Percentiles rank a stretch among this genome's conserved stretches.
Conservation (phyloP, 192 early-diverging fungal genomes). For the Funneliformis geosporum region DNA sequence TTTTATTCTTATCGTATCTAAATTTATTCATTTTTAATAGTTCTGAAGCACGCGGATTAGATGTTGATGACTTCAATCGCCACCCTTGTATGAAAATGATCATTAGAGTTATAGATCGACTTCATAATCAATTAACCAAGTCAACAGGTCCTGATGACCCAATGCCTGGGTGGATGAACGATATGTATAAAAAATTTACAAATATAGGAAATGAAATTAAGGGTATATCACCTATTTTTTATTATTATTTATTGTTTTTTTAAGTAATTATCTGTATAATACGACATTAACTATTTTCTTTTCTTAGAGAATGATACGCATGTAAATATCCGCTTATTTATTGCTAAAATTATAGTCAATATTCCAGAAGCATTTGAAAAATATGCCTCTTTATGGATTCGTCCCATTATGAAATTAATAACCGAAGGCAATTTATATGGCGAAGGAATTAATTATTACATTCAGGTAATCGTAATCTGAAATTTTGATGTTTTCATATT, state of each 20-base stretch:
- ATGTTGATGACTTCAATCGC: constrained; percentile 55
- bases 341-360: constrained; percentile 70
- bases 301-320: constrained; percentile 40
- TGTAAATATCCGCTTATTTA: constrained; percentile 60
- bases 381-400: constrained; percentile 61
- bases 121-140: constrained; percentile 49
- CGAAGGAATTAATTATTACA: constrained; percentile 67
- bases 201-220: constrained; percentile 37
- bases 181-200: constrained; percentile 52
- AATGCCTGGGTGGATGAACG: constrained; percentile 70
- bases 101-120: constrained; percentile 53
- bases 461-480: constrained; percentile 51
- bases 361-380: constrained; percentile 61
- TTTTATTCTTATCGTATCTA: neutral
- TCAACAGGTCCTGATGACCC: constrained; percentile 33
- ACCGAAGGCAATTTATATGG: constrained; percentile 54
- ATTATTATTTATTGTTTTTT: neutral
- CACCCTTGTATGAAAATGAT: constrained; percentile 69
- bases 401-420: constrained; percentile 56
- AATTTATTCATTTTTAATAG: neutral
- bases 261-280: neutral
- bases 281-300: neutral
- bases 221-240: neutral
- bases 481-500: neutral
- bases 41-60: constrained; percentile 32